Evolutionary conservation across 768 basidiomycete genomes (phyloP), one percentile per base, ranked within the genome.

Genomic region (Gloeophyllum trabeum): DNA sequence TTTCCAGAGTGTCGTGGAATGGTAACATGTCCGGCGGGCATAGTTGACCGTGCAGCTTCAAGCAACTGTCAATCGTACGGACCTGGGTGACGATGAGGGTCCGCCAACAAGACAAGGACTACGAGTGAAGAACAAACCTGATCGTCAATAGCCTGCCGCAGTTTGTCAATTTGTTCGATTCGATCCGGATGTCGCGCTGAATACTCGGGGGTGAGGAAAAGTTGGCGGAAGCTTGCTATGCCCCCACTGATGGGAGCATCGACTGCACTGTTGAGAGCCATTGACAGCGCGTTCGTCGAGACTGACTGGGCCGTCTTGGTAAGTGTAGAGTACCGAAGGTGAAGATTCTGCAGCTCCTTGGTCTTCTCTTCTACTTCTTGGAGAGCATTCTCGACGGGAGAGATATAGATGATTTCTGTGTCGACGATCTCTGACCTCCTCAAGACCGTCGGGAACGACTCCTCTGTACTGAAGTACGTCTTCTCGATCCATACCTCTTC

Each of bases 401-500:
- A 88, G 36, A 94, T 77, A 56, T 93, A 85, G 40, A 76, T 65
- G 16, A 81, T 63, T 35, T 79, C 73, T 35, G 77, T 61, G 26
- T 73, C 76, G 23, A 89, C 65, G 34, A 97, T 76, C 54, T 96
- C 92, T 1, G 89, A 91, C 19, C 94, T 76, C 24, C 86, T 78
- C 26, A 97, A 72, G 2, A 97, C 85, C 0, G 91, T 92, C 0
- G 94, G 94, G 63, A 93, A 92, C 3, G 76, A 71, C 51, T 90
- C 85, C 59, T 92, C 88, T 0, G 88, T 91, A 3, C 80, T 85
- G 55, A 76, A 82, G 52, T 75, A 80, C 0, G 85, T 89, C 65
- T 94, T 97, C 57, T 96, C 92, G 0, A 81, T 61, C 91, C 91
- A 96, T 1, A 72, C 59, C 56, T 88, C 84, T 55, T 86, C 81